Evolutionary conservation across 768 basidiomycete genomes (phyloP), one percentile per base, ranked within the genome.

Genomic region (Phaeotremella fagi): DNA sequence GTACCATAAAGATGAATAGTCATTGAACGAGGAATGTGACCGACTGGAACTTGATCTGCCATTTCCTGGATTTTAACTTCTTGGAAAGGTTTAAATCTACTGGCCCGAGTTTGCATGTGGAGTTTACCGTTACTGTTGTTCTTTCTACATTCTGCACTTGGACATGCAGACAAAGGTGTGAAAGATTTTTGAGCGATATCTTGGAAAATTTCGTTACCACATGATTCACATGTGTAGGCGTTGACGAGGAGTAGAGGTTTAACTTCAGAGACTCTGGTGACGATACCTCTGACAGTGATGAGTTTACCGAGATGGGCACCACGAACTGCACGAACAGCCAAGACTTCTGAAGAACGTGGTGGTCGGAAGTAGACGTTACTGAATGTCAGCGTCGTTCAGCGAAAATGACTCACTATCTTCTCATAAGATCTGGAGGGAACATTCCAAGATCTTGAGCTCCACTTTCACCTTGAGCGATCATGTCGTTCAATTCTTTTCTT

Each of bases 11-110:
- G 80, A 70, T 99, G 91, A n/a, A 95, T 75, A 0, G 91, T 91
- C 95, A 97, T 98, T 2, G 92, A 91, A 33, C 95, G 85, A 22
- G 95, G 95, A 53, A 99, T 99, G 73, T 99, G 95, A 3, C 95
- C 95, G 43, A 99, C 94, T 22, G 95, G 95, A 0, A 99, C 95
- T 84, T 99, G 95, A 68, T 98, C 94, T 23, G 94, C 88, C 92
- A 99, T 94, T 75, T 99, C 95, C 73, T 99, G 95, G 50, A 99
- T 92, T 75, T 94, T 94, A 56, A 95, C 83, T 75, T 99, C 95
- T 72, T 99, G 95, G 80, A 98, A 99, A 0, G 95, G 92, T 64
- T 85, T 88, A 75, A 99, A 99, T 49, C 92, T 83, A 75, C 89
- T 90, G 20, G 95, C 95, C 41, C 95, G 82, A 4, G 95, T 99